A percentile compares a stretch with the other conserved stretches of the same genome.
Evolutionary conservation across 257 asterid species (phyloP).

Genomic region (Leptodermis oblonga): DNA sequence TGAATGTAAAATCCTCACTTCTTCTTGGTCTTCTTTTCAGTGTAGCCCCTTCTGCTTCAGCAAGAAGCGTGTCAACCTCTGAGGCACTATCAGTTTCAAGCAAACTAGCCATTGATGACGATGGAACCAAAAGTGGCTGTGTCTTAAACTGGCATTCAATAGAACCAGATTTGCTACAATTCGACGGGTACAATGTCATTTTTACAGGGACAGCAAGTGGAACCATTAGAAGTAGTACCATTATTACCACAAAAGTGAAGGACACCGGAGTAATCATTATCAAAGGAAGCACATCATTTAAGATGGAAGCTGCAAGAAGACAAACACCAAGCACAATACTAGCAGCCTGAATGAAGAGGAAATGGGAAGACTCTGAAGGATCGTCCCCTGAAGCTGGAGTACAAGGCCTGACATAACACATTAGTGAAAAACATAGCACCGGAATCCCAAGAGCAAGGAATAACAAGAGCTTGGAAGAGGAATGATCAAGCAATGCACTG

Average conservation of each 20-base stretch:
- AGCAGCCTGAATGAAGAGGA: conserved; percentile 54
- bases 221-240: conserved; percentile 60
- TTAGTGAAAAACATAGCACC: conserved; percentile 40
- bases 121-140: conserved; percentile 40
- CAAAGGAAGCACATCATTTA: conserved; percentile 32
- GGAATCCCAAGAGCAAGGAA: conserved; percentile 62
- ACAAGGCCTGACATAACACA: conserved; percentile 60
- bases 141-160: conserved; percentile 16
- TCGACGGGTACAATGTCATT: conserved; percentile 58
- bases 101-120: conserved; percentile 31
- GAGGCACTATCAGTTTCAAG: conserved; percentile 31
- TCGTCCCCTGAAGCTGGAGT: conserved; percentile 58
- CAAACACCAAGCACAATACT: conserved; percentile 56
- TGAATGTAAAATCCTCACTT: conserved; percentile 60
- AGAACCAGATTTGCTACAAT: conserved; percentile 19
- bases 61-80: conserved; percentile 57
- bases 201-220: conserved; percentile 66
- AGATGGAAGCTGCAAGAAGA: conserved; percentile 48
- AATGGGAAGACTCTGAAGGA: conserved; percentile 47
- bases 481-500: conserved; percentile 41
- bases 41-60: conserved; percentile 59
- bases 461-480: conserved; percentile 47
- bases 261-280: conserved; percentile 33
- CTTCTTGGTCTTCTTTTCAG: conserved; percentile 56
- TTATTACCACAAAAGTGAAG: conserved; percentile 32